Evolutionary conservation across 768 basidiomycete genomes (phyloP).

Genomic region (Boletus huronensis): DNA sequence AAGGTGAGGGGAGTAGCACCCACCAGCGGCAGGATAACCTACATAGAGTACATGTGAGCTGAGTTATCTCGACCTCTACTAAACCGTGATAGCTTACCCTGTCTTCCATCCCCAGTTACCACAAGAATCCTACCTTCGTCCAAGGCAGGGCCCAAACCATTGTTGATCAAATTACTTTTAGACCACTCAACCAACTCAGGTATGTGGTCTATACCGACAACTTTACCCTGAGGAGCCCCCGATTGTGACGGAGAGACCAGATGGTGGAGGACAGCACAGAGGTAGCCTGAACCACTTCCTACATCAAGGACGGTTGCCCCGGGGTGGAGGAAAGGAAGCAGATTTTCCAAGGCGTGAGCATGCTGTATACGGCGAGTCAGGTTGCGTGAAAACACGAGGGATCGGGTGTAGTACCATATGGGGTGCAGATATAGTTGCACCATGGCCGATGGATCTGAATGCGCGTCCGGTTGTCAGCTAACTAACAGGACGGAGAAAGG

Average conservation of each 20-base stretch:
- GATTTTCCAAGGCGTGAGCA: constrained; percentile 77
- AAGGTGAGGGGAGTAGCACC: constrained; percentile 1
- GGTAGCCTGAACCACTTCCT: constrained; percentile 86
- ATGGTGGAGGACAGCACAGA: constrained; percentile 75
- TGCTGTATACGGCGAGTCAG: constrained; percentile 47
- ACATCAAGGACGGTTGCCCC: constrained; percentile 83
- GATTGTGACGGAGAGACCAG: constrained; percentile 44
- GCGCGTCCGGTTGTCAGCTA: not conserved
- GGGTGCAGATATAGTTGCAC: constrained; percentile 93
- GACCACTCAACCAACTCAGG: constrained; percentile 71
- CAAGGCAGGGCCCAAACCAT: constrained; percentile 56
- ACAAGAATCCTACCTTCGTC: constrained; percentile 57
- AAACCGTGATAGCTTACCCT: constrained; percentile 42
- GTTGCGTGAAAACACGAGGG: not conserved
- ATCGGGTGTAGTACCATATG: constrained; percentile 71
- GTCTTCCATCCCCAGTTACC: constrained; percentile 74
- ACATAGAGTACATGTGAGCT: not conserved
- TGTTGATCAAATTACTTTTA: constrained; percentile 59
- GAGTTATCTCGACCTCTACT: not conserved
- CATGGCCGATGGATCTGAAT: constrained; percentile 67
- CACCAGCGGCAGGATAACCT: constrained; percentile 39
- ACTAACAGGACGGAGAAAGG: constrained; percentile 17
- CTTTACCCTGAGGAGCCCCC: constrained; percentile 41
- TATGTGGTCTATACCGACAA: constrained; percentile 92
- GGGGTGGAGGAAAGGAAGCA: constrained; percentile 66